Percentiles rank a stretch among this genome's conserved stretches.
Evolutionary conservation across 2,329 filamentous ascomycete species (phyloP).

Genomic region (Amauroascus verrucosus): DNA sequence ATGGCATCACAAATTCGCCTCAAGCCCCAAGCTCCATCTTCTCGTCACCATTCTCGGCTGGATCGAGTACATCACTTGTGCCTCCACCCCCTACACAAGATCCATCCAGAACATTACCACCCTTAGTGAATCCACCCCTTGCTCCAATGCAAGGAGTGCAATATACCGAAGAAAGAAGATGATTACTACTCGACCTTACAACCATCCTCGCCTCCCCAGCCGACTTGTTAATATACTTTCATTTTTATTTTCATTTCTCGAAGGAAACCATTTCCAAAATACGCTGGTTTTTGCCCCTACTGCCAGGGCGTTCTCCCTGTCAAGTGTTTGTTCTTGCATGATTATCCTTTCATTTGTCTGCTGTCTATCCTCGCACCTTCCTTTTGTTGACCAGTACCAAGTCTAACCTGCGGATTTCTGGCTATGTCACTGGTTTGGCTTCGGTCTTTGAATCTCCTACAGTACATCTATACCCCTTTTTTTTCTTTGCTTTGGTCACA

Average conservation of each 20-base stretch:
- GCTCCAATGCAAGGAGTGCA: slow-evolving; percentile 43
- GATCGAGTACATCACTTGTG: slow-evolving; percentile 17
- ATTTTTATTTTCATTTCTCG: background rate
- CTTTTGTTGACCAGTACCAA: background rate
- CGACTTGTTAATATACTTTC: background rate
- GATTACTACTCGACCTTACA: slow-evolving; percentile 11
- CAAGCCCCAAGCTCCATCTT: slow-evolving; percentile 24
- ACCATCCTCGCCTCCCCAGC: background rate
- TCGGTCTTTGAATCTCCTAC: background rate
- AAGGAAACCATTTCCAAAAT: background rate
- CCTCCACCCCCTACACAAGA: slow-evolving; percentile 29
- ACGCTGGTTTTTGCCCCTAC: background rate
- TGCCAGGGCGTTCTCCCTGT: background rate
- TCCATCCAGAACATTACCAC: slow-evolving; percentile 38
- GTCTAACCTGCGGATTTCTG: background rate
- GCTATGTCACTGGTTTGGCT: background rate
- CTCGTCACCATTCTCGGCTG: slow-evolving; percentile 12
- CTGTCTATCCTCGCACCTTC: background rate
- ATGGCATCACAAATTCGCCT: slow-evolving; percentile 18
- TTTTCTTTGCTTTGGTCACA: background rate
- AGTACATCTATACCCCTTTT: background rate
- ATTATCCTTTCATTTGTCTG: background rate
- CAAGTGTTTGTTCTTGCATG: background rate
- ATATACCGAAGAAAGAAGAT: slow-evolving; percentile 41
- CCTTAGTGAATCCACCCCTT: slow-evolving; percentile 36